Evolutionary conservation across 208 protist genomes (phyloP).

Genomic region (Leishmania lainsoni): DNA sequence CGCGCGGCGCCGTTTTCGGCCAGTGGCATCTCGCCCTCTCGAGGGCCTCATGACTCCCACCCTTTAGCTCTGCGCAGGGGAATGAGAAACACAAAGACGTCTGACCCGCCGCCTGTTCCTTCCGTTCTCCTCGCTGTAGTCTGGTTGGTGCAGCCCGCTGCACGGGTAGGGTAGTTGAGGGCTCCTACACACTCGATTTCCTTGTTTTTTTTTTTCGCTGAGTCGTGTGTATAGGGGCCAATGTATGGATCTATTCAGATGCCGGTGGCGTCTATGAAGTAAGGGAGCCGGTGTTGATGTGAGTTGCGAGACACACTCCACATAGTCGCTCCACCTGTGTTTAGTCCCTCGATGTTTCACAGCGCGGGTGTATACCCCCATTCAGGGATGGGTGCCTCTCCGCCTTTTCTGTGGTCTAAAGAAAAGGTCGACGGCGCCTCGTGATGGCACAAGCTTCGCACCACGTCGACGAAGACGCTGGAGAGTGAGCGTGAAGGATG

Average conservation of each 20-base stretch:
- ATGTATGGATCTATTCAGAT: background rate
- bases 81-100: background rate
- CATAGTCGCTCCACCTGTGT: background rate
- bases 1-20: conserved; percentile 26
- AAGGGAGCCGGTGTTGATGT: background rate
- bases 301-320: background rate
- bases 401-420: background rate
- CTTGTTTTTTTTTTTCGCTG: background rate
- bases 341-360: background rate
- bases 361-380: background rate
- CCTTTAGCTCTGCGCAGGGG: background rate
- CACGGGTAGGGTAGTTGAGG: background rate
- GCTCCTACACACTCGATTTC: background rate
- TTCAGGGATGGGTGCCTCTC: background rate
- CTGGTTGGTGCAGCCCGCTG: background rate
- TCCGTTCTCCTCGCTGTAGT: background rate
- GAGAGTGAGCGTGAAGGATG: background rate
- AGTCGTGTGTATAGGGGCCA: background rate
- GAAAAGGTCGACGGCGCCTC: background rate
- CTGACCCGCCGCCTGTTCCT: background rate
- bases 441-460: background rate
- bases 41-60: conserved; percentile 3
- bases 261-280: background rate
- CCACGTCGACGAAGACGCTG: background rate
- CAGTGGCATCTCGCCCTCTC: conserved; percentile 2